Evolutionary conservation across 1,284 basidiomycete species (phyloP).

Genomic region (Trichosporon sp.): DNA sequence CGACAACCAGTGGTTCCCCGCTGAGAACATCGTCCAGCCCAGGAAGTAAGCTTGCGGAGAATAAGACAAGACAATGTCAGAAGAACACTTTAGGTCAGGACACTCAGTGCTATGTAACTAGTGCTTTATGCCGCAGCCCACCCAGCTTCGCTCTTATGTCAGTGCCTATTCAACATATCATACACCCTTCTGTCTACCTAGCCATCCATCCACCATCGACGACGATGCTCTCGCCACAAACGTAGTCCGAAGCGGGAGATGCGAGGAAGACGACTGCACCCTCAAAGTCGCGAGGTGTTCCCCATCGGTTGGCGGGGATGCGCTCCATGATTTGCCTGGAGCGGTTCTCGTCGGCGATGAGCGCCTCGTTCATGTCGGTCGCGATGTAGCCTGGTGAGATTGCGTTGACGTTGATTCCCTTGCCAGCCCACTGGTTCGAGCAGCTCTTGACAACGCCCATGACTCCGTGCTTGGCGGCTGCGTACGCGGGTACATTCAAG

Average conservation of each 20-base stretch:
- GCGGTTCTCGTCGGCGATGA: conserved; percentile 47
- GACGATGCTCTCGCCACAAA: conserved; percentile 68
- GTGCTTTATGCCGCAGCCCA: not conserved
- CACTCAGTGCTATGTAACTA: not conserved
- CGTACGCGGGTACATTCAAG: conserved; percentile 81
- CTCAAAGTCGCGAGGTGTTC: conserved; percentile 78
- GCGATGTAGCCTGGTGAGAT: conserved; percentile 88
- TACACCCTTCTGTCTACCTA: conserved; percentile 4
- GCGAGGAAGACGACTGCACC: conserved; percentile 88
- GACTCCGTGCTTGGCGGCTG: conserved; percentile 80
- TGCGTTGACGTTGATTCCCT: conserved; percentile 81
- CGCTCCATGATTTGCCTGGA: conserved; percentile 85
- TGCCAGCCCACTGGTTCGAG: conserved; percentile 65
- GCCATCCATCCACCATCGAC: conserved; percentile 53
- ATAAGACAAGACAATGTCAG: not conserved
- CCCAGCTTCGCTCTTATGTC: not conserved
- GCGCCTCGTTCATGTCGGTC: conserved; percentile 61
- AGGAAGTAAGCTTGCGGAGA: not conserved
- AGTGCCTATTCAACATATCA: not conserved
- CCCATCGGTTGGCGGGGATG: conserved; percentile 90
- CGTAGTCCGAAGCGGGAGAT: conserved; percentile 77
- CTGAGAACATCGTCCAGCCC: not conserved
- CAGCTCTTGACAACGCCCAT: conserved; percentile 61
- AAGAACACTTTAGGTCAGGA: not conserved
- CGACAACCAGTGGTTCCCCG: not conserved